Conservation (phyloP, 345 rosid species). For the Physaria fendleri region DNA sequence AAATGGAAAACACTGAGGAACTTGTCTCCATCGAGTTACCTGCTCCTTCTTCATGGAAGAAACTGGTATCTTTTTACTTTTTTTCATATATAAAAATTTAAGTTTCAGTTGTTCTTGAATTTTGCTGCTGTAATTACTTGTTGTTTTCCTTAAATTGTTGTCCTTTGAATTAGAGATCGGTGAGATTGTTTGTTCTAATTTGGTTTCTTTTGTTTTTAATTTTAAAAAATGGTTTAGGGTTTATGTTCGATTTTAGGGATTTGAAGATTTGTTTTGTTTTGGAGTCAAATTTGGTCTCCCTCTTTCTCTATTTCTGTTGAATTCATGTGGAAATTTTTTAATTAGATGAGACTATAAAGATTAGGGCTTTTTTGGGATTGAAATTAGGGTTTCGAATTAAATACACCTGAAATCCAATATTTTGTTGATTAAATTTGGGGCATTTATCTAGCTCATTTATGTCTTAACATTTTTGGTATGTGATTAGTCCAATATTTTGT, state of each 20-base stretch:
- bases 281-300: too few species aligned
- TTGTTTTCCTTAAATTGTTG: neutral
- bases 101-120: too few species aligned
- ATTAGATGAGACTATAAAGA: neutral
- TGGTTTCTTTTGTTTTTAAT: neutral
- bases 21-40: too few species aligned
- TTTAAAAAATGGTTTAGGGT: conserved; percentile 16
- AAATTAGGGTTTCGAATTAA: conserved; percentile 12
- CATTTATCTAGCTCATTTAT: neutral
- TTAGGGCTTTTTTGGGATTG: neutral
- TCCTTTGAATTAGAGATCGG: neutral
- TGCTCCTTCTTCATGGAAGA: too few species aligned
- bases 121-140: too few species aligned
- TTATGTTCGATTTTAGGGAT: neutral
- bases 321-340: neutral
- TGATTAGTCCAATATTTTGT: conserved; percentile 1
- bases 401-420: conserved; percentile 5
- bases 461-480: neutral
- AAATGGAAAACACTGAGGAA: too few species aligned
- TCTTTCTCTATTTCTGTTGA: neutral
- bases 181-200: conserved; percentile 5
- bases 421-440: conserved; percentile 18
- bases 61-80: too few species aligned
- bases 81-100: too few species aligned
- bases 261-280: too few species aligned